Conservation (phyloP, 768 basidiomycete species). For the Tulasnella sp. region DNA sequence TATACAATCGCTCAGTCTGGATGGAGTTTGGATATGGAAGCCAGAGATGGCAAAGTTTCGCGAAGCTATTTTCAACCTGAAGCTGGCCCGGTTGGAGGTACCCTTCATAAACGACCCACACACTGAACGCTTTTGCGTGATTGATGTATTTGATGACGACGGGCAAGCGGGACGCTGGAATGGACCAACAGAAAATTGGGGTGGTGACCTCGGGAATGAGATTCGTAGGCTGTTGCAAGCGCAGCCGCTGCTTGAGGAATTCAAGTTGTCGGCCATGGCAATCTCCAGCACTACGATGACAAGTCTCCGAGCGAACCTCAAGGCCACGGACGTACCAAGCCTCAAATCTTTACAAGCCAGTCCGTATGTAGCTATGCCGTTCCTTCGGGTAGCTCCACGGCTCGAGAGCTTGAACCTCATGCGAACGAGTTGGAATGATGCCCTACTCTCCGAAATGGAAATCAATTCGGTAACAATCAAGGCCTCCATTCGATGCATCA, state of each 20-base stretch:
- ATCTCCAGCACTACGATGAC: background rate
- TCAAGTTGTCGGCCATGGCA: background rate
- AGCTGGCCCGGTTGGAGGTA: background rate
- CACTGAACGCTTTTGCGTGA: background rate
- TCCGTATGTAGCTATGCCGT: background rate
- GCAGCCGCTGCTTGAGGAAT: background rate
- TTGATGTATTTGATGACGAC: background rate
- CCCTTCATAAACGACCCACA: background rate
- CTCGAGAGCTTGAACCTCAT: background rate
- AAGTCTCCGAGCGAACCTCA: background rate
- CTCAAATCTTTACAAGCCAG: background rate
- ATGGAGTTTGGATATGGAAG: background rate
- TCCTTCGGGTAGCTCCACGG: background rate
- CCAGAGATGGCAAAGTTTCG: background rate
- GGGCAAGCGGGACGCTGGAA: background rate
- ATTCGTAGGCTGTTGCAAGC: background rate
- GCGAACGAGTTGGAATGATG: background rate
- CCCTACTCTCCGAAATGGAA: background rate
- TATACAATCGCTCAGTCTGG: background rate
- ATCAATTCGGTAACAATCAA: background rate
- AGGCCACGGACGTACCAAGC: background rate
- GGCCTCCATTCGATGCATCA: background rate
- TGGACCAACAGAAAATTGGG: background rate
- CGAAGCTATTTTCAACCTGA: background rate
- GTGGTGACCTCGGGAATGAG: background rate